These are phyloP conservation scores for Fusarium tanahbumbuense DNA, from an alignment of 2,329 filamentous ascomycete species.

Conservation along the genomic window DNA sequence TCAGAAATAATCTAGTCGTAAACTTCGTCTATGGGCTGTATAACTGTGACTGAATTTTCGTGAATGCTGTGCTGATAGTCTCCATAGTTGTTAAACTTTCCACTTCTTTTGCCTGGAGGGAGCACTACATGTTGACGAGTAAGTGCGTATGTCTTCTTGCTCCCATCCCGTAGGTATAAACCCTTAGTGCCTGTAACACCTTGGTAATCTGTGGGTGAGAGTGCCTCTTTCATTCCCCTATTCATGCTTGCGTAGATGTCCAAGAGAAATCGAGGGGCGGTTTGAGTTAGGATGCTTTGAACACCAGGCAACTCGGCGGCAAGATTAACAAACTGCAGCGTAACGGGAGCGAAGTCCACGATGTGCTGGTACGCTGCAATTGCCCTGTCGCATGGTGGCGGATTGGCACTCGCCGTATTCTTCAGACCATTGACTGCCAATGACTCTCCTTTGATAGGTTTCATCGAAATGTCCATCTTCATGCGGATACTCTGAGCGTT, in stretches of 20 bases:
- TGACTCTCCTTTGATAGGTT: background rate
- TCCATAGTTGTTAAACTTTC: too few relatives aligned
- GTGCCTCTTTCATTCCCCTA: background rate
- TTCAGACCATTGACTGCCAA: background rate
- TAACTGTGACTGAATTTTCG: too few relatives aligned
- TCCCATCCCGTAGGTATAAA: too few relatives aligned
- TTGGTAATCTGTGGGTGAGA: too few relatives aligned
- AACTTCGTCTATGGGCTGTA: too few relatives aligned
- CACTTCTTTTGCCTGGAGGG: too few relatives aligned
- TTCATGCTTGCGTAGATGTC: background rate
- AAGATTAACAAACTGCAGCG: background rate
- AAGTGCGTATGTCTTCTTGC: too few relatives aligned
- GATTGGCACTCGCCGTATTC: background rate
- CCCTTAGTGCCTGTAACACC: too few relatives aligned
- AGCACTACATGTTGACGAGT: too few relatives aligned
- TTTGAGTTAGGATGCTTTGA: background rate
- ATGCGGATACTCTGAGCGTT: background rate
- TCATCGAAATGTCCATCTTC: background rate
- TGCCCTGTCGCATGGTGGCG: background rate
- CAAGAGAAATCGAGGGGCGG: too few relatives aligned
- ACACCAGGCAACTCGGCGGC: background rate
- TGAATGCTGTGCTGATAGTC: too few relatives aligned
- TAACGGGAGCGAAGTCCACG: background rate
- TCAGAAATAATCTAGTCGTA: too few relatives aligned
- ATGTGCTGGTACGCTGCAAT: background rate